Conservation (phyloP, 306 rosid genomes). For the Gleditsia sinensis region DNA sequence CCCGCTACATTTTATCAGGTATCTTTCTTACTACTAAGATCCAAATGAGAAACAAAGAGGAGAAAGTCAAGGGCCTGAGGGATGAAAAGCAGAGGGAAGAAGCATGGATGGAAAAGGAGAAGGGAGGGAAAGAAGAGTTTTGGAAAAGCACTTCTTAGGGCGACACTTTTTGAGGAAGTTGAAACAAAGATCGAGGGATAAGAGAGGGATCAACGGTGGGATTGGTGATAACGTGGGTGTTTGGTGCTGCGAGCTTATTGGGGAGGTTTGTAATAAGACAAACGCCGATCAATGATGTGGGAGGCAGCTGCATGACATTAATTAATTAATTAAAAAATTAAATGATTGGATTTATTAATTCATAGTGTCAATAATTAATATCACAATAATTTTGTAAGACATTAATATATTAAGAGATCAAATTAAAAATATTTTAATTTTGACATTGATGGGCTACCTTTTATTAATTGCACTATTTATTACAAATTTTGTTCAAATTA, state of each 20-base stretch:
- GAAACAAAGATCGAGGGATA: conserved; percentile 32
- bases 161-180: no score
- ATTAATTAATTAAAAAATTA: no score
- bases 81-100: background rate
- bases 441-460: no score
- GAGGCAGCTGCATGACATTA: no score
- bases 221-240: conserved; percentile 42
- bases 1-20: background rate
- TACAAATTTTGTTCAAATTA: no score
- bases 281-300: conserved; percentile 29
- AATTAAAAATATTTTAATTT: no score
- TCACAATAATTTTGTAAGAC: no score
- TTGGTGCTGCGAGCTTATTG: conserved; percentile 46
- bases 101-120: background rate
- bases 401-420: no score
- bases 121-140: background rate
- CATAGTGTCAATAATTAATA: no score
- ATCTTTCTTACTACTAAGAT: background rate
- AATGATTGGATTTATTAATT: no score
- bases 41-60: background rate
- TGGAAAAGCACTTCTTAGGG: conserved; percentile 31
- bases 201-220: conserved; percentile 34
- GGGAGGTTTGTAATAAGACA: conserved; percentile 46
- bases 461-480: no score
- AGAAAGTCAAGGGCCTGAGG: background rate